A percentile compares a stretch with the other conserved stretches of the same genome.
These are phyloP conservation scores for Coprinopsis cinerea DNA, from an alignment of 768 basidiomycete species.

Conservation along the genomic window DNA sequence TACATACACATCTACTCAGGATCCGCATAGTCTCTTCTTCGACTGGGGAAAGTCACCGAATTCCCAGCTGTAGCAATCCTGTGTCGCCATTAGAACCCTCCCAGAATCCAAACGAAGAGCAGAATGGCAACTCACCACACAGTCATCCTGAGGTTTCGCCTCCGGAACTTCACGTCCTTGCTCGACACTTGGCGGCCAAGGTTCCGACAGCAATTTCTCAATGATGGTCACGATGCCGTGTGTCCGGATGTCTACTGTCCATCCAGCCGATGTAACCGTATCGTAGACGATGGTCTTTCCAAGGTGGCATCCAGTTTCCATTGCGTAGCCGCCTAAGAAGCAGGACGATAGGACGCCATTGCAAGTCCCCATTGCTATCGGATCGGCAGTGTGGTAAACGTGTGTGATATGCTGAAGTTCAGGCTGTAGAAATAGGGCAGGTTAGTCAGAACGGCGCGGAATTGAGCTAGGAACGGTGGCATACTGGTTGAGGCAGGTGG, in stretches of 20 bases:
- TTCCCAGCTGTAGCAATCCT: conserved; percentile 73
- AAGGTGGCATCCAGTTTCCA: conserved; percentile 85
- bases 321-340: conserved; percentile 81
- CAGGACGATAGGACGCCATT: conserved; percentile 79
- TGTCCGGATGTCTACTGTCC: conserved; percentile 77
- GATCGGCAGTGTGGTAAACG: conserved; percentile 92
- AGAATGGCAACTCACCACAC: conserved; percentile 49
- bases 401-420: conserved; percentile 80
- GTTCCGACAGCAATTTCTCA: conserved; percentile 60
- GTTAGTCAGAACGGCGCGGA: neutral
- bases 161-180: conserved; percentile 59
- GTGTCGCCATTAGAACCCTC: conserved; percentile 2
- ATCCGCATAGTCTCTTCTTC: neutral
- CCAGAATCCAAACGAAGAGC: neutral
- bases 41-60: conserved; percentile 39
- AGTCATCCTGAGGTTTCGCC: conserved; percentile 52
- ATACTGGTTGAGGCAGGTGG: conserved; percentile 81
- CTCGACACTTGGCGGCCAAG: conserved; percentile 66
- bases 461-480: conserved; percentile 16
- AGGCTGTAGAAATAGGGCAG: conserved; percentile 40
- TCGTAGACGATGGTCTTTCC: conserved; percentile 88
- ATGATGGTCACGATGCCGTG: conserved; percentile 80
- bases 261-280: conserved; percentile 79
- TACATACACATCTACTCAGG: neutral
- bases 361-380: conserved; percentile 87